A percentile compares a stretch with the other conserved stretches of the same genome.
phyloP scores from a whole-genome alignment of 345 rosid genomes.

The Microthlaspi erraticum region DNA sequence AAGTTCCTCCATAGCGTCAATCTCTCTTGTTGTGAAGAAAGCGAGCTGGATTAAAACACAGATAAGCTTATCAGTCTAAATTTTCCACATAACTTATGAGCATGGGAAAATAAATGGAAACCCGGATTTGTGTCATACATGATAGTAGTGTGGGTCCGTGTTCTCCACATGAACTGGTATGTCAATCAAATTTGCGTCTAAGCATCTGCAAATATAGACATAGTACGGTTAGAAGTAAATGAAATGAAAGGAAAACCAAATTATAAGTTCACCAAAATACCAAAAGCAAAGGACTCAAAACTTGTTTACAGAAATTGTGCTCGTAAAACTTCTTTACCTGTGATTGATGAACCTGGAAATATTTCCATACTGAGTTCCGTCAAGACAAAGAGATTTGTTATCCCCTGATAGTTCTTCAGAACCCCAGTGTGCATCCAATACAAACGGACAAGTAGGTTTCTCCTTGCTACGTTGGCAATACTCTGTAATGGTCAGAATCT shows the following conservation, averaged over 20 bases:
- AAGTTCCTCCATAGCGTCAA: conserved; percentile 74
- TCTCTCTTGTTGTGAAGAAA: conserved; percentile 77
- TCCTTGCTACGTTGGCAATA: conserved; percentile 54
- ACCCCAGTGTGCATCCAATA: conserved; percentile 90
- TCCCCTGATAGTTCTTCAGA: conserved; percentile 55
- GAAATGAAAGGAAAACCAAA: conserved; percentile 9
- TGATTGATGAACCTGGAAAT: conserved; percentile 90
- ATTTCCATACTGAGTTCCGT: conserved; percentile 75
- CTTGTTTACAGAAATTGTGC: conserved; percentile 1
- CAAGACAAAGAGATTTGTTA: conserved; percentile 84
- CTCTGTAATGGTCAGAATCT: conserved; percentile 76
- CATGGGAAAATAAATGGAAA: conserved; percentile 10
- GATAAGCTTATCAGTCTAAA: conserved; percentile 2
- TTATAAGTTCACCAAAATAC: conserved; percentile 2
- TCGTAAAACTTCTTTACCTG: conserved; percentile 53
- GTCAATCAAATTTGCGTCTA: conserved; percentile 83
- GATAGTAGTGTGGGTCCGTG: conserved; percentile 78
- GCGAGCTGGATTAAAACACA: conserved; percentile 58
- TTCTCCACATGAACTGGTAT: conserved; percentile 87
- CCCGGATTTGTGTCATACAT: conserved; percentile 51
- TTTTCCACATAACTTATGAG: not conserved
- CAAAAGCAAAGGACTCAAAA: conserved; percentile 2
- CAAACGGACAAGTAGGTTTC: conserved; percentile 60
- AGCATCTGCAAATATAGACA: conserved; percentile 55
- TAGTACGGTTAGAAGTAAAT: conserved; percentile 4